Evolutionary conservation across 176 grass and related monocot genomes (phyloP).

Genomic region (Puya raimondii): DNA sequence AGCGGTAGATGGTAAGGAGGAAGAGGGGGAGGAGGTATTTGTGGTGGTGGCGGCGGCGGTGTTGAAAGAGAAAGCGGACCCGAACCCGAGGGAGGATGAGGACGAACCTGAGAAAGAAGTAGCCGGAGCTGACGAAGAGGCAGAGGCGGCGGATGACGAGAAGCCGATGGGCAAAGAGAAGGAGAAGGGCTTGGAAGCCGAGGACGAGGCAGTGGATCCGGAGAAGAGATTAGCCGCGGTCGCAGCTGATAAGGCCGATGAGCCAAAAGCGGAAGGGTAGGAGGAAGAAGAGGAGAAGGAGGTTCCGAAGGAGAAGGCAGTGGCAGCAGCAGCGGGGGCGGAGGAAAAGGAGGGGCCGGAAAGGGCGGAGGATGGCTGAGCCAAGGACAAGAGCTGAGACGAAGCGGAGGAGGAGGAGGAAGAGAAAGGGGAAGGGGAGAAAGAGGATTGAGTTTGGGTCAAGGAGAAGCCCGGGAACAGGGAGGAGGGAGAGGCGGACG

Average conservation of each 20-base stretch:
- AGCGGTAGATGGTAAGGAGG: slow-evolving; percentile 17
- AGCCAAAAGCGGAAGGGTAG: background rate
- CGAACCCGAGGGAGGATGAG: background rate
- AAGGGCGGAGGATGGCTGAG: slow-evolving; percentile 27
- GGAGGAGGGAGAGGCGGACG: slow-evolving; percentile 9
- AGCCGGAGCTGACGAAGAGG: slow-evolving; percentile 29
- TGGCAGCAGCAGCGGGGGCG: slow-evolving; percentile 19
- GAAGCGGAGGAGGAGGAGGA: slow-evolving; percentile 38
- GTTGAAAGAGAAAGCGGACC: slow-evolving; percentile 24
- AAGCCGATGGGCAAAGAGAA: slow-evolving; percentile 26
- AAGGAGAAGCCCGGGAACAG: slow-evolving; percentile 2
- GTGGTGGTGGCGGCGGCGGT: slow-evolving; percentile 34
- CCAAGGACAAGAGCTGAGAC: slow-evolving; percentile 22
- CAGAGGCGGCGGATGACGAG: slow-evolving; percentile 27
- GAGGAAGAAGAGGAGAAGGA: slow-evolving; percentile 16
- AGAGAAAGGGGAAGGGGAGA: slow-evolving; percentile 17
- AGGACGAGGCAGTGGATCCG: slow-evolving; percentile 18
- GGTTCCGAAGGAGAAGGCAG: slow-evolving; percentile 28
- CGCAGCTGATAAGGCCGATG: slow-evolving; percentile 15
- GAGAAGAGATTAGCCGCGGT: slow-evolving; percentile 20
- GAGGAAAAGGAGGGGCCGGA: slow-evolving; percentile 12
- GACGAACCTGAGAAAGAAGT: slow-evolving; percentile 11
- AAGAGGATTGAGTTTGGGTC: slow-evolving; percentile 21
- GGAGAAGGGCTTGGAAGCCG: slow-evolving; percentile 35
- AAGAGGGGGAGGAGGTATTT: slow-evolving; percentile 13